Evolutionary conservation across 176 grass and related monocot genomes (phyloP).

Genomic region (Triticum urartu): DNA sequence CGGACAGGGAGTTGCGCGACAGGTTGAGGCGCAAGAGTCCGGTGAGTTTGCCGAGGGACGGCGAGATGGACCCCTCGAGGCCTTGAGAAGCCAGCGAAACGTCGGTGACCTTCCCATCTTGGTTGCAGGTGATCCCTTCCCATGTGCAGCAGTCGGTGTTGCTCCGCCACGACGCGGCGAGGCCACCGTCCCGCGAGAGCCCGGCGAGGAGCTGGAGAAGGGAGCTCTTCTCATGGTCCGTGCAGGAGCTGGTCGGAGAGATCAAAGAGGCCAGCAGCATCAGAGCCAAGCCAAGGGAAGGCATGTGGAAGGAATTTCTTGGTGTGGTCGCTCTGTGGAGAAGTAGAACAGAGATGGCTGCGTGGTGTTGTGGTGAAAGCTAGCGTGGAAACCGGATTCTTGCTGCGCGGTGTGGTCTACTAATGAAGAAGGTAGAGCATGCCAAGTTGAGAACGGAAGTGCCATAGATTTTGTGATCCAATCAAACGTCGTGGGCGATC

Average conservation of each 20-base stretch:
- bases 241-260: background rate
- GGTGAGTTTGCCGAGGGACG: conserved; percentile 24
- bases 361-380: background rate
- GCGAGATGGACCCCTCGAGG: conserved; percentile 36
- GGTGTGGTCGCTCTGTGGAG: background rate
- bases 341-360: background rate
- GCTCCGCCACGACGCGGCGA: conserved; percentile 3
- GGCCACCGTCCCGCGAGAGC: conserved; percentile 7
- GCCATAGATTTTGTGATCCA: background rate
- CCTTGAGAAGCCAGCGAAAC: conserved; percentile 25
- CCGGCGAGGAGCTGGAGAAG: conserved; percentile 30
- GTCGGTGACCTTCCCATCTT: background rate
- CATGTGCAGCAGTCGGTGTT: conserved; percentile 33
- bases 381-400: background rate
- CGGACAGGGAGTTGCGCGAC: conserved; percentile 29
- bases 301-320: background rate
- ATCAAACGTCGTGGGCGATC: background rate
- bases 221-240: conserved; percentile 1
- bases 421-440: background rate
- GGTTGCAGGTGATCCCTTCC: conserved; percentile 39
- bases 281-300: background rate
- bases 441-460: background rate
- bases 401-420: background rate
- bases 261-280: background rate
- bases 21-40: conserved; percentile 27